Conservation (phyloP, 805 yeast genomes). For the Naumovozyma baii region DNA sequence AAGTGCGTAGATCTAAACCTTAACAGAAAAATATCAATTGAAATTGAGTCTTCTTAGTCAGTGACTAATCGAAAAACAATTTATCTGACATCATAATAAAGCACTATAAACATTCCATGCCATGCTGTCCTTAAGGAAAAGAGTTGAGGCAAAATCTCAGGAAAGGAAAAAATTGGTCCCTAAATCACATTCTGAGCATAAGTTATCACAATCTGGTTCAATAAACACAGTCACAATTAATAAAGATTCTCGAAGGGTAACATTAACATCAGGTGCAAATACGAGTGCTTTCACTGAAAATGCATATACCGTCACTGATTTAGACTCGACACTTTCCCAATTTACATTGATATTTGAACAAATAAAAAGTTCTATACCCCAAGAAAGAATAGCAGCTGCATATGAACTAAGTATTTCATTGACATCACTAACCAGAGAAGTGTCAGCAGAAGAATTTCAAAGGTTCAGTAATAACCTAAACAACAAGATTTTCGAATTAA, state of each 20-base stretch:
- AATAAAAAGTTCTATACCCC: constrained; percentile 29
- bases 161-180: constrained; percentile 18
- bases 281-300: constrained; percentile 13
- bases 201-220: constrained; percentile 13
- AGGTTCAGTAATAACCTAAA: constrained; percentile 78
- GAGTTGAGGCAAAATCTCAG: constrained; percentile 17
- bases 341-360: constrained; percentile 32
- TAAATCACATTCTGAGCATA: constrained; percentile 17
- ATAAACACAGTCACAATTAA: constrained; percentile 7
- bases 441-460: constrained; percentile 71
- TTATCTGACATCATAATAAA: too few relatives aligned
- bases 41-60: too few relatives aligned
- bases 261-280: constrained; percentile 11
- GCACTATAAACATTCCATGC: too few relatives aligned
- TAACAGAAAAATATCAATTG: too few relatives aligned
- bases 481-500: constrained; percentile 74
- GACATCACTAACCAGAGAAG: constrained; percentile 65
- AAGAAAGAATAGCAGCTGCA: constrained; percentile 44
- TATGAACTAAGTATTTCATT: constrained; percentile 61
- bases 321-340: constrained; percentile 25
- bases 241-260: constrained; percentile 12
- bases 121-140: constrained; percentile 22
- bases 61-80: too few relatives aligned
- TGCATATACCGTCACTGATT: constrained; percentile 15
- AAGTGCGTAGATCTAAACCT: too few relatives aligned